Evolutionary conservation across 75 land plant genomes (phyloP).

Genomic region (Pinus tabuliformis): DNA sequence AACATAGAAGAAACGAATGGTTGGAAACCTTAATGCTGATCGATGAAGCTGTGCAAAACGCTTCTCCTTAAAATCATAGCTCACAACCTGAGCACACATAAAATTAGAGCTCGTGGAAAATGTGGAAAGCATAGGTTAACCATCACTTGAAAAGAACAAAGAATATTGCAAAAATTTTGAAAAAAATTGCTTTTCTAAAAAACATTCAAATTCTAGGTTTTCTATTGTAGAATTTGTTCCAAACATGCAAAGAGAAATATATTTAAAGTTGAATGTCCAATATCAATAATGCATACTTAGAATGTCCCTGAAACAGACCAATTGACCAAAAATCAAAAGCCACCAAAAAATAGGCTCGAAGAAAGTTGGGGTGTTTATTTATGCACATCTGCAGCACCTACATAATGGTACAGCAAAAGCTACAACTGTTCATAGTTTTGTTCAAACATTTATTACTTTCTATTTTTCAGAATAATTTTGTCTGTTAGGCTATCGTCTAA

Average conservation of each 20-base stretch:
- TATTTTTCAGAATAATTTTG: no score
- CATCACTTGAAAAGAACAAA: not conserved
- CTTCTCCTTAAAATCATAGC: slow-evolving; percentile 90
- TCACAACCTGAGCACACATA: slow-evolving; percentile 63
- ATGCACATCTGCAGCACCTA: not conserved
- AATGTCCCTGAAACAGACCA: not conserved
- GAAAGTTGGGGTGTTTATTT: not conserved
- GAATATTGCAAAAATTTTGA: no score
- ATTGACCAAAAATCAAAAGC: not conserved
- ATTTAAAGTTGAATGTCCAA: not conserved
- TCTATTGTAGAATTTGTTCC: not conserved
- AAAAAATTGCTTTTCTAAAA: no score
- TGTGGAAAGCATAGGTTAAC: not conserved
- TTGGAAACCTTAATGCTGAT: slow-evolving; percentile 79
- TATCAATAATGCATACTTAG: not conserved
- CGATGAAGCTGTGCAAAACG: slow-evolving; percentile 88
- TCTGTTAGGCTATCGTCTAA: no score
- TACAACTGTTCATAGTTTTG: not conserved
- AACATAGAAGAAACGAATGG: slow-evolving; percentile 60
- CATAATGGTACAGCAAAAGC: not conserved
- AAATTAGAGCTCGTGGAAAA: not conserved
- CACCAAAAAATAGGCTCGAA: not conserved
- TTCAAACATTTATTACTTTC: not conserved
- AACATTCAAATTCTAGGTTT: not conserved
- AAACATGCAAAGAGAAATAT: not conserved